phyloP scores from a whole-genome alignment of 192 early-diverging fungal genomes.

The Gamsiella multidivaricata region DNA sequence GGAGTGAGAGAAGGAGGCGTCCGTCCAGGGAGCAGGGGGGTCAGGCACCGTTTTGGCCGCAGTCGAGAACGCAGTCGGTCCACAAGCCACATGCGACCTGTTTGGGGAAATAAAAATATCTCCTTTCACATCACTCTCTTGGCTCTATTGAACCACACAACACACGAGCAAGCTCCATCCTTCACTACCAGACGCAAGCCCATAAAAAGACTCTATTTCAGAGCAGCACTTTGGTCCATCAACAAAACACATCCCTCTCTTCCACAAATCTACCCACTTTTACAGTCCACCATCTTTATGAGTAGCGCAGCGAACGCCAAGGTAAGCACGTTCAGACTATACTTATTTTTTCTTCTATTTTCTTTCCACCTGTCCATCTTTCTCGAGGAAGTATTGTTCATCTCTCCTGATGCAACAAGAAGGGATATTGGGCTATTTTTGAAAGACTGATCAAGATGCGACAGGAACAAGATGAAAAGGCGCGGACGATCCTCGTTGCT shows the following conservation, averaged over 20 bases:
- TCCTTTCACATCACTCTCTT: no score
- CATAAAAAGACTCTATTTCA: neutral
- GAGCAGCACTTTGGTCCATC: no score
- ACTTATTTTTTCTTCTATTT: neutral
- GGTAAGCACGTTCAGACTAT: slow-evolving; percentile 21
- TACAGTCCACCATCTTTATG: slow-evolving; percentile 50
- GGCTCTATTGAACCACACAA: slow-evolving; percentile 12
- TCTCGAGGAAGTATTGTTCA: no score
- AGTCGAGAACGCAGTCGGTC: no score
- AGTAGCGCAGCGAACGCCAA: slow-evolving; percentile 56
- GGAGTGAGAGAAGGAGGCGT: neutral
- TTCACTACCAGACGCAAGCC: neutral
- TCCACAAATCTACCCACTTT: slow-evolving; percentile 19
- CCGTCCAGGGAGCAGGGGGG: no score
- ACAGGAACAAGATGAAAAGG: neutral
- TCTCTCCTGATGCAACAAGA: no score
- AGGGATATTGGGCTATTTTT: no score
- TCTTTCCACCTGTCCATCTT: neutral
- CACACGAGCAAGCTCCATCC: neutral
- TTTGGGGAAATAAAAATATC: no score
- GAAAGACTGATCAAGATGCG: no score
- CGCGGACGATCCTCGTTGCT: neutral
- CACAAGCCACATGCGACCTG: no score
- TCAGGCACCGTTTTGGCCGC: no score
- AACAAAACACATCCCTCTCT: neutral